Base-by-base conservation (phyloP, 2,329 filamentous ascomycete species). In the Coniochaeta prunicola region DNA sequence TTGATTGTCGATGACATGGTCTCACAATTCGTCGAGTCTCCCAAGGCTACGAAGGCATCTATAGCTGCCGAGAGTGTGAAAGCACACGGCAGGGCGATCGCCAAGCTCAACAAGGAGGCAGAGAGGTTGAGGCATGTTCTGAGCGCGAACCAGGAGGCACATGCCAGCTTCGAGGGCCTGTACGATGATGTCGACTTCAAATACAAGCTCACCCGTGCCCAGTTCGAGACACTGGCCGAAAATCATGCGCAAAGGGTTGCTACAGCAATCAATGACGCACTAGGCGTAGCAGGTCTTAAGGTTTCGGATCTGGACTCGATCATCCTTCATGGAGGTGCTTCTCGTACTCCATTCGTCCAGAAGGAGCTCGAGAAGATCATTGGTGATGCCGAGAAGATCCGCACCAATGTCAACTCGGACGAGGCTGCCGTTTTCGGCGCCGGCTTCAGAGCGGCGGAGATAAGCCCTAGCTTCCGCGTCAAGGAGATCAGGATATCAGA, bases 391-490 rank as follows among this genome's bases (percentile, higher is more conserved):
- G 85, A 89, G 57, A 97, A 96, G 78, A 80, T 99, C 60, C 88
- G 92, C 64, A 89, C 88, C 69, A 99, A 96, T 67, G 94, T 99
- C 70, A 99, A 99, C 76, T 90, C 93, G 12, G 94, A 99, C 68
- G 94, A 99, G 75, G 89, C 94, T 26, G 94, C 94, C 56, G 94
- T 96, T 10, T 96, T 97, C 72, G 94, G 94, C 66, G 93, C 94
- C 58, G 92, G 89, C 30, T 97, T 99, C 81, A 91, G 92, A 70
- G 94, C 91, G 56, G 94, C 94, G 57, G 86, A 91, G 66, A 81
- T 99, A 60, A 97, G 91, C 75, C 92, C 93, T 42, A 93, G 90
- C 71, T 99, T 99, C 85, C 88, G 92, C 62, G 94, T 99, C 70
- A 99, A 97, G 81, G 94, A 97, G 70, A 99, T 99, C 64, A 83